Evolutionary conservation across 805 yeast genomes (phyloP), one percentile per base, ranked within the genome.

Genomic region (Blastobotrys chiropterorum): DNA sequence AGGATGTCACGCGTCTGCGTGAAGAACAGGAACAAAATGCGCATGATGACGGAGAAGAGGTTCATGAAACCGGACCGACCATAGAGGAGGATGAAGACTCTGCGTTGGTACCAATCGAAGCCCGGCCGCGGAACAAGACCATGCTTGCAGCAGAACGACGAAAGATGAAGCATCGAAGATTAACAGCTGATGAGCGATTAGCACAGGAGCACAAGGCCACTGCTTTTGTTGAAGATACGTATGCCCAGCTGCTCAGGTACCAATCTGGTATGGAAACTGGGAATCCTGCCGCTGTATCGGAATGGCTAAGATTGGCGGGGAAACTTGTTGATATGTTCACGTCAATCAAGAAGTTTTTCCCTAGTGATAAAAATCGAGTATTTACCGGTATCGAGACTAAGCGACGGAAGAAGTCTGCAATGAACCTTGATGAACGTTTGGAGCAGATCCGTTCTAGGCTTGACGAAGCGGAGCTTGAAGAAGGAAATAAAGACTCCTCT

Each of bases 281-380:
- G 2, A 84, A 83, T 56, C 69, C 66, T 14, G 81, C 80, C n/a
- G 86, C 94, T 0, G 76, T 81, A 1, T 73, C 77, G 5, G 79
- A 87, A 1, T 94, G 98, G 98, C 76, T 87, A 57, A 87, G 88
- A 54, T 72, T 82, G 3, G 96, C 92, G 0, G 79, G 87, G 1
- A 95, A 86, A 58, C 74, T 94, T 48, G 81, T 92, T 42, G 95
- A 90, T 62, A 80, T 86, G 54, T 90, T 94, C 63, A 80, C 86
- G 21, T 79, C 83, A 51, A 89, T 87, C 11, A 77, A 83, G 55
- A 81, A 82, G 59, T 87, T 94, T 57, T 90, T 87, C 62, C 86
- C 90, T 1, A 76, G 81, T 47, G 95, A 88, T 60, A 78, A 84
- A 52, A 83, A 83, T 11, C 80, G 83, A 48, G 75, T 77, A 17